Evolutionary conservation across 1,284 basidiomycete species (phyloP), one percentile per base, ranked within the genome.

Genomic region (Abortiporus biennis): DNA sequence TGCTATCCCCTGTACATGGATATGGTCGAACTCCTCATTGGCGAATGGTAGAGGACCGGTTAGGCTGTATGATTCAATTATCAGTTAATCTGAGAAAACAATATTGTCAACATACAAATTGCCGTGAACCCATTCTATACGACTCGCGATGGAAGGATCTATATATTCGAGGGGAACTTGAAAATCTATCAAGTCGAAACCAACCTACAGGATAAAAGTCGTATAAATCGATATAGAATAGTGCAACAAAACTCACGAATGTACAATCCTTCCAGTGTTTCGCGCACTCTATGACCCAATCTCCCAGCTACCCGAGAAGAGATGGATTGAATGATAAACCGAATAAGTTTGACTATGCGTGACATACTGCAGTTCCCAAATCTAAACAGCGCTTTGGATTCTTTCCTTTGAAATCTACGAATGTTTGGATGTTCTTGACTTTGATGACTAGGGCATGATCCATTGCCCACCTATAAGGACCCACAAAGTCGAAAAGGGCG

Each of bases 261-360:
- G 76, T 63, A 47, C 74, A 76, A 16, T 71, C 54, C n/a, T 73
- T 69, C 78, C 80, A 84, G 53, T 75, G 67, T 50, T 75, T 78
- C n/a, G 82, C 79, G 19, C 82, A 78, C 50, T 82, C 76, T 42
- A 85, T 61, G 16, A 81, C 62, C 82, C 81, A 85, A 23, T 70
- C 69, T 9, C 81, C 82, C 19, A 72, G 71, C 80, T 83, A 16
- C n/a, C 25, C 15, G 51, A 19, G 46, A 30, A 33, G 13, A 12
- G 19, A 19, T 13, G 25, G 38, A 20, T n/a, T 29, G 37, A 1
- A 8, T 6, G 20, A 12, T 12, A 33, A n/a, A n/a, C 31, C 19
- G 13, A 21, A 44, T 15, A 13, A 30, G n/a, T n/a, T n/a, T n/a
- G n/a, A n/a, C n/a, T n/a, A n/a, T n/a, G n/a, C n/a, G n/a, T n/a